Evolutionary conservation across 441 rosid species (phyloP), one percentile per base, ranked within the genome.

Genomic region (Eruca vesicaria): DNA sequence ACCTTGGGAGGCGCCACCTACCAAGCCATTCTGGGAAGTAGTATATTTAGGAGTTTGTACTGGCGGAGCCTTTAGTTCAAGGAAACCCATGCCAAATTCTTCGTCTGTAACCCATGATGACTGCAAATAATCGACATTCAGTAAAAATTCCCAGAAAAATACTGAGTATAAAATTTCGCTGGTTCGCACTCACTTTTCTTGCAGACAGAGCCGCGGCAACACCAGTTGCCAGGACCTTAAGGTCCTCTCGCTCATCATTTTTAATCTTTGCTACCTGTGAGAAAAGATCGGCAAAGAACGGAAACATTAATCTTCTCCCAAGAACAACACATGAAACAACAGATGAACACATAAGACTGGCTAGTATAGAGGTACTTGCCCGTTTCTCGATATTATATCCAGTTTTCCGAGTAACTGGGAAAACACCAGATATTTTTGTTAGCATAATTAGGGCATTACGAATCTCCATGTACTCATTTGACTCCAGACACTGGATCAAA

Each of bases 11-110:
- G 77, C 78, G 82, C 78, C 82, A 57, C 74, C 14, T 36, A 77
- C 77, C 78, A 93, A 74, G 72, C 88, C 92, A 69, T 83, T 89
- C 70, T 86, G 94, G 32, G 80, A 82, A 66, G 84, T 48, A 32
- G 74, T 57, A 79, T 89, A 83, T 83, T 89, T 92, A 64, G 92
- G 75, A 66, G 87, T 84, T 52, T 82, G 77, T 23, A 89, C 74
- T 45, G 93, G 87, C 74, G 88, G 88, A 72, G 96, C 91, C 83
- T 91, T 97, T 64, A 90, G 79, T 71, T 97, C 99, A 68, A 97
- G 90, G 81, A 87, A 94, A 78, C 99, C 99, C 99, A 92, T 92
- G 77, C 98, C 97, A 84, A 94, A 97, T 82, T 97, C 99, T 82
- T 97, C 99, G 80, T 97, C 99, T 0, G 99, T 94, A 50, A 97